These are phyloP conservation scores for Eucalyptus sp. DNA, from an alignment of 345 rosid genomes.

Conservation along the genomic window DNA sequence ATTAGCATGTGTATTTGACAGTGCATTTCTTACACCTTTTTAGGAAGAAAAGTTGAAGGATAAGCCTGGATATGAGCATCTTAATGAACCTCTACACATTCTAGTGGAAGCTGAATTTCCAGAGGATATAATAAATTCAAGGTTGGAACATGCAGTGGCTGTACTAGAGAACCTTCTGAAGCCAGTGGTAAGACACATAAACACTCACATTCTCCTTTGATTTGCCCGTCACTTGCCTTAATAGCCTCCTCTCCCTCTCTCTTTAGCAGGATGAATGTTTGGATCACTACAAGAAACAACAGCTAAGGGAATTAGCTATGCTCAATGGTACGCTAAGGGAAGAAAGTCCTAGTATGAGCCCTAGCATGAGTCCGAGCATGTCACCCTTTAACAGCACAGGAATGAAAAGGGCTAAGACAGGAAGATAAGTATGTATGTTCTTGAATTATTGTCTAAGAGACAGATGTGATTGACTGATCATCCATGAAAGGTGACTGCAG, in stretches of 20 bases:
- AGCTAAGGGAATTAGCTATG: slow-evolving; percentile 78
- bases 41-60: slow-evolving; percentile 92
- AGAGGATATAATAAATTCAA: slow-evolving; percentile 60
- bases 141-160: slow-evolving; percentile 60
- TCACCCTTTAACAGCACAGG: slow-evolving; percentile 72
- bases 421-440: slow-evolving; percentile 18
- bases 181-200: slow-evolving; percentile 59
- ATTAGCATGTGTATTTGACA: background rate
- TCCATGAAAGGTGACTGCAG: background rate
- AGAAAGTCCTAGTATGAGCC: slow-evolving; percentile 79
- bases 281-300: slow-evolving; percentile 88
- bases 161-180: slow-evolving; percentile 68
- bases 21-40: background rate
- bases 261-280: slow-evolving; percentile 66
- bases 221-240: background rate
- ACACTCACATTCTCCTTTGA: background rate
- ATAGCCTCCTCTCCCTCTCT: background rate
- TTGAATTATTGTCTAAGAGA: too few species aligned
- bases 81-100: slow-evolving; percentile 74
- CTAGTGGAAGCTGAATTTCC: slow-evolving; percentile 92
- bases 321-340: slow-evolving; percentile 81
- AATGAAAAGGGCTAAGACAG: slow-evolving; percentile 90
- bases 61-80: slow-evolving; percentile 94
- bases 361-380: slow-evolving; percentile 86
- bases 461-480: background rate